Conservation (phyloP, 768 basidiomycete species). For the Phaffia australis region DNA sequence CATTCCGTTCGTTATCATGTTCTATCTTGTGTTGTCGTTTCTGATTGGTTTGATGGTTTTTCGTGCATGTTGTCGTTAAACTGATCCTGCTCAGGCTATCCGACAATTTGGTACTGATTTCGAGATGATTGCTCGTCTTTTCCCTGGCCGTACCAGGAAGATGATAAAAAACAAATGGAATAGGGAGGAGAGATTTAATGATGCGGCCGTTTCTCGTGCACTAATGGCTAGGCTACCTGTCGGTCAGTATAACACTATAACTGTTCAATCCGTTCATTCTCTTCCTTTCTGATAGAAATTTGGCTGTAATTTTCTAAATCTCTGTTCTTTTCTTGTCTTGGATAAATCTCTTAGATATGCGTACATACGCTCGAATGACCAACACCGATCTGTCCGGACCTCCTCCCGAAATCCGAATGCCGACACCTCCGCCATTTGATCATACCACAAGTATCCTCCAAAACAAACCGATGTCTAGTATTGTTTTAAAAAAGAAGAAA, state of each 20-base stretch:
- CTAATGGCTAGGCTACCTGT: slow-evolving; percentile 51
- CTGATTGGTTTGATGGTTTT: background rate
- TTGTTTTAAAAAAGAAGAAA: slow-evolving; percentile 10
- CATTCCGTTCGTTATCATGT: background rate
- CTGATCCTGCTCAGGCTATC: slow-evolving; percentile 50
- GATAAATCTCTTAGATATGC: slow-evolving; percentile 10
- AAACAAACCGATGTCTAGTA: background rate
- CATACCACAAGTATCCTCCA: background rate
- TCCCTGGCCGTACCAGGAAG: slow-evolving; percentile 74
- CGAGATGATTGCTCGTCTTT: slow-evolving; percentile 73
- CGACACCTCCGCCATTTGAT: slow-evolving; percentile 5
- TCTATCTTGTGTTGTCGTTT: background rate
- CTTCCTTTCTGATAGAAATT: no score
- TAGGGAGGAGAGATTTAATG: slow-evolving; percentile 71
- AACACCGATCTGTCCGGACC: slow-evolving; percentile 22
- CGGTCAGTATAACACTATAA: background rate
- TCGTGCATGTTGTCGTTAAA: slow-evolving; percentile 9
- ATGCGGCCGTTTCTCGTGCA: slow-evolving; percentile 60
- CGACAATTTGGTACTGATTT: slow-evolving; percentile 86
- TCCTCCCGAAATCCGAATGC: slow-evolving; percentile 10
- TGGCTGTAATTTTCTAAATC: no score
- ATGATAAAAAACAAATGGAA: slow-evolving; percentile 92
- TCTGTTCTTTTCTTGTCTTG: background rate
- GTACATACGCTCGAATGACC: slow-evolving; percentile 18
- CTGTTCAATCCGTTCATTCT: no score